Evolutionary conservation across 495 filamentous ascomycete genomes (phyloP), one percentile per base, ranked within the genome.

Genomic region (Lasiosphaeriaceae sp.): DNA sequence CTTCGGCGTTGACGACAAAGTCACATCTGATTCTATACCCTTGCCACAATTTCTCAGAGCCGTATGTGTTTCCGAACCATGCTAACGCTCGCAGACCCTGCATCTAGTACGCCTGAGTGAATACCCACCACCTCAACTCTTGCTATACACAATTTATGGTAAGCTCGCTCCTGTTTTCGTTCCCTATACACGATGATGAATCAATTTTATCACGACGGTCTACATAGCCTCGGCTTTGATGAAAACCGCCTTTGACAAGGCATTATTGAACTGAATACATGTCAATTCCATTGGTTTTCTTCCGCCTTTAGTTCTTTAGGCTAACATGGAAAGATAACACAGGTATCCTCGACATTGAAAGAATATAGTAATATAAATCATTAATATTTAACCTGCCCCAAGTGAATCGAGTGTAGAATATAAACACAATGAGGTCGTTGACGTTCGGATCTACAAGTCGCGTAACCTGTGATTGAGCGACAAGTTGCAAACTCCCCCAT

Each of bases 181-280:
- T 47, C 31, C 5, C 21, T 3, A 11, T 12, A 1, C 51, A 61
- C 55, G 65, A 78, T 78, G 78, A 89, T 89, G 88, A 94, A 91
- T 58, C 67, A 70, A 73, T 86, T 86, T 65, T 71, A 67, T 96
- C 91, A 96, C 92, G 91, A 96, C 91, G 91, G 91, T 96, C 91
- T 89, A 86, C 92, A 89, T 93, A 96, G 83, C 85, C 79, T 56
- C 84, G 81, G 83, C 82, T 78, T 89, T 95, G 90, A 92, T 92
- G 90, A 93, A n/a, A 79, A 87, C 77, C 77, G 87, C 90, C 89
- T 84, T 82, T 92, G 89, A 94, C 90, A 87, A 77, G 90, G 90
- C 86, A 65, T 75, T 75, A 16, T 43, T 64, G 68, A 79, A 80
- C 85, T 89, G 86, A 43, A 86, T 69, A 76, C 54, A 61, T 66